These are phyloP conservation scores for Penicillium sp. DNA, from an alignment of 2,329 filamentous ascomycete genomes.

Conservation along the genomic window DNA sequence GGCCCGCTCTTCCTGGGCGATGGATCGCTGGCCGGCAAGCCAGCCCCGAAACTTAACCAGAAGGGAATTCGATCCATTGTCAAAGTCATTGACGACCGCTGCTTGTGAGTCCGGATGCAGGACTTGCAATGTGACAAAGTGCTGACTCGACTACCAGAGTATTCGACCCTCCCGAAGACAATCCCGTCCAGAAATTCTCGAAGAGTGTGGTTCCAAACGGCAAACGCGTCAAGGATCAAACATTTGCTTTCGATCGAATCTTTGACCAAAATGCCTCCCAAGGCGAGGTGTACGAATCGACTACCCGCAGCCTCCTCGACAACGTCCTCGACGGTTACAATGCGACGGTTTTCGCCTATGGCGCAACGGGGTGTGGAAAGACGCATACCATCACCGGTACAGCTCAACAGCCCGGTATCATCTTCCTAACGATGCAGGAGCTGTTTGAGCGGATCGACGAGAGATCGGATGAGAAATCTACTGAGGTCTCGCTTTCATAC, in stretches of 20 bases:
- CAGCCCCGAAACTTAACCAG: constrained; percentile 77
- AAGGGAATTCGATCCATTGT: constrained; percentile 88
- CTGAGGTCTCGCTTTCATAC: constrained; percentile 89
- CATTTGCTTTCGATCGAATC: constrained; percentile 92
- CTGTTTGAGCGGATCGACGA: constrained; percentile 95
- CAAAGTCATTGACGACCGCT: constrained; percentile 94
- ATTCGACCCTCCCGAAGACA: constrained; percentile 96
- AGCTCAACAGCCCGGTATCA: constrained; percentile 88
- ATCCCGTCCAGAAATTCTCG: constrained; percentile 82
- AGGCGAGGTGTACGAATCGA: constrained; percentile 90
- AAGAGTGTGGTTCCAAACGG: constrained; percentile 76
- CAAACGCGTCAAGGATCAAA: constrained; percentile 95
- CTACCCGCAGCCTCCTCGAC: constrained; percentile 84
- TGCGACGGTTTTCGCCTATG: constrained; percentile 97
- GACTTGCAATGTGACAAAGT: constrained; percentile 9
- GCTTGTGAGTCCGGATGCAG: constrained; percentile 66
- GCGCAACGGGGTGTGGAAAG: constrained; percentile 96
- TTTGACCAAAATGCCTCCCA: constrained; percentile 95
- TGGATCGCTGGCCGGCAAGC: constrained; percentile 84
- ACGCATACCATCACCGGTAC: constrained; percentile 97
- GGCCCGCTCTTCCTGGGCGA: constrained; percentile 92
- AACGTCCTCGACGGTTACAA: constrained; percentile 97
- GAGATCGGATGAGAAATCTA: constrained; percentile 77
- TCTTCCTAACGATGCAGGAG: constrained; percentile 98
- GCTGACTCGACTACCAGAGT: constrained; percentile 57